Conservation (phyloP, 768 basidiomycete genomes). For the Phylloporus arenicola region DNA sequence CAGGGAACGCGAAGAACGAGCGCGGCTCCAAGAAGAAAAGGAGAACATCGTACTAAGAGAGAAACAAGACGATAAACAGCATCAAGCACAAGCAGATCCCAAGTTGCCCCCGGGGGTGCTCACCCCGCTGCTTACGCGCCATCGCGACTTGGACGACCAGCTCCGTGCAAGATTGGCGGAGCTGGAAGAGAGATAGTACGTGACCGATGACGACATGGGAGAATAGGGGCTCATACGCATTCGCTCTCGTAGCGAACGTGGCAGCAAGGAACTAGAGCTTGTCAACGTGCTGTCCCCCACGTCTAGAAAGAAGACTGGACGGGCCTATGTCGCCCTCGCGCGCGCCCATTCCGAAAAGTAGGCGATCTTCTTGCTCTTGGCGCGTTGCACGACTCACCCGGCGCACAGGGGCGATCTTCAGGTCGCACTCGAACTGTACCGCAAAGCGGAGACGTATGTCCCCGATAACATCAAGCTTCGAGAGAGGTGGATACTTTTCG, state of each 20-base stretch:
- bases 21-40: constrained; percentile 21
- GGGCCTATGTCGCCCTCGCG: constrained; percentile 80
- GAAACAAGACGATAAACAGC: constrained; percentile 11
- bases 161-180: constrained; percentile 59
- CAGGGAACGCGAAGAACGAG: constrained; percentile 30
- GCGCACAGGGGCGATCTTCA: constrained; percentile 65
- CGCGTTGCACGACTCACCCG: not conserved
- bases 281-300: constrained; percentile 63
- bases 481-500: constrained; percentile 81
- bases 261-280: constrained; percentile 54
- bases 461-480: constrained; percentile 82
- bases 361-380: constrained; percentile 14
- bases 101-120: constrained; percentile 39
- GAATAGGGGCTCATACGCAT: constrained; percentile 11
- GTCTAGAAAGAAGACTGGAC: constrained; percentile 76
- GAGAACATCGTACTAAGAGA: constrained; percentile 19
- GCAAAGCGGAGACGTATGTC: constrained; percentile 75
- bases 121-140: constrained; percentile 57
- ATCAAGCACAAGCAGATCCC: constrained; percentile 6
- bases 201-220: constrained; percentile 12
- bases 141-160: constrained; percentile 66
- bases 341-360: constrained; percentile 79
- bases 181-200: constrained; percentile 69
- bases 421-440: constrained; percentile 74
- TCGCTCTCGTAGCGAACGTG: constrained; percentile 44